Conservation (phyloP, 768 basidiomycete species). For the Pleurotus djamor region DNA sequence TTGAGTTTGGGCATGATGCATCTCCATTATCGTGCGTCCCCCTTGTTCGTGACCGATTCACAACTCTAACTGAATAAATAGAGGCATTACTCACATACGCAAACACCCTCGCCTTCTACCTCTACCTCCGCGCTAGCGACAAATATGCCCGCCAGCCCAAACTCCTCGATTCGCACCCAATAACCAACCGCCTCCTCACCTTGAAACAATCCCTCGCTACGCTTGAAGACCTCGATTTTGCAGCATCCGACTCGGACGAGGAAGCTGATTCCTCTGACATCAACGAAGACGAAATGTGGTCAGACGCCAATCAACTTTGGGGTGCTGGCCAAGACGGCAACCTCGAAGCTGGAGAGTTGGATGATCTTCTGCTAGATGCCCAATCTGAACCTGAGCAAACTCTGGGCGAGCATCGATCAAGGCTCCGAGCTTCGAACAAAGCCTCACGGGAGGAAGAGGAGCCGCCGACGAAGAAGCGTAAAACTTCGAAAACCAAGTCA, state of each 20-base stretch:
- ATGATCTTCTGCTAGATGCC: conserved; percentile 56
- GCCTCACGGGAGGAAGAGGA: conserved; percentile 16
- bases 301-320: conserved; percentile 44
- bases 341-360: conserved; percentile 47
- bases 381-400: conserved; percentile 7
- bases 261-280: conserved; percentile 43
- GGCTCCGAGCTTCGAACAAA: conserved; percentile 15
- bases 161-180: conserved; percentile 65
- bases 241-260: conserved; percentile 44
- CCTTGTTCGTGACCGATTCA: not conserved
- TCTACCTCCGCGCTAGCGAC: conserved; percentile 75
- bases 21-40: conserved; percentile 83
- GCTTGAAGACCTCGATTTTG: conserved; percentile 85
- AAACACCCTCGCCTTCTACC: conserved; percentile 88
- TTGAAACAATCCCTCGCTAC: conserved; percentile 81
- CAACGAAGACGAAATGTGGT: conserved; percentile 33
- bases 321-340: conserved; percentile 21
- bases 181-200: conserved; percentile 72
- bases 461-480: conserved; percentile 66
- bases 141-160: conserved; percentile 62
- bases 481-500: conserved; percentile 37
- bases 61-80: conserved; percentile 24
- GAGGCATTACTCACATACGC: conserved; percentile 90
- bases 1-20: conserved; percentile 71
- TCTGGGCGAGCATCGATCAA: conserved; percentile 11